Evolutionary conservation across 2,329 filamentous ascomycete species (phyloP), one percentile per base, ranked within the genome.

Genomic region (Pezizomycotina sp.): DNA sequence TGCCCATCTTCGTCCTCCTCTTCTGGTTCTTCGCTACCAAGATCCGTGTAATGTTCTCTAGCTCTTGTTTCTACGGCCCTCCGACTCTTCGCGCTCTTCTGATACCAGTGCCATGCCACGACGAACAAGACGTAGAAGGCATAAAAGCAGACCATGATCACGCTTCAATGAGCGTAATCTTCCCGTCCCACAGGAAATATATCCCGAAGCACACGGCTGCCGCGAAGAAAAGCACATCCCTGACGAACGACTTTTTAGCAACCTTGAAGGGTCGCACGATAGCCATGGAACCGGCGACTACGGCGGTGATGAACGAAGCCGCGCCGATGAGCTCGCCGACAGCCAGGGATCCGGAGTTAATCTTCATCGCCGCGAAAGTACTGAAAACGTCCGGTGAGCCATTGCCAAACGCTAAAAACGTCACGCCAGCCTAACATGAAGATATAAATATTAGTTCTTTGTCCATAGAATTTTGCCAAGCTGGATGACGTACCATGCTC

Each of bases 321-420:
- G 89, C 89, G 21, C 89, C 89, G 34, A 98, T 82, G 32, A 98
- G 65, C 60, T 98, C 89, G 28, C 89, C 89, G 25, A 98, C 74
- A 1, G 89, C 89, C 65, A 98, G 70, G 61, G 84, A 91, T n/a
- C 86, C 86, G 55, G 84, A 93, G 53, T 95, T 82, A 15, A 84
- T 92, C 52, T 75, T 76, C 82, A 98, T 95, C 49, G 89, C 91
- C 10, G 89, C 89, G 60, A 98, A 95, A 2, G 89, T 98, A 48
- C 84, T 93, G 58, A 98, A 98, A 28, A 98, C 84, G 58, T 98
- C 89, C 2, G 89, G 89, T 44, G 86, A 95, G 34, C 89, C 89
- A 62, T 98, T 98, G 47, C 89, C 89, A 58, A 98, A 91, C 6
- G 89, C 89, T 34, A 98, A 62, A 52, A 98, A 92, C 0, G 89